Percentiles rank a stretch among this genome's conserved stretches.
Evolutionary conservation across 23 red algal genomes (phyloP).

Genomic region (Gracilaria domingensis): DNA sequence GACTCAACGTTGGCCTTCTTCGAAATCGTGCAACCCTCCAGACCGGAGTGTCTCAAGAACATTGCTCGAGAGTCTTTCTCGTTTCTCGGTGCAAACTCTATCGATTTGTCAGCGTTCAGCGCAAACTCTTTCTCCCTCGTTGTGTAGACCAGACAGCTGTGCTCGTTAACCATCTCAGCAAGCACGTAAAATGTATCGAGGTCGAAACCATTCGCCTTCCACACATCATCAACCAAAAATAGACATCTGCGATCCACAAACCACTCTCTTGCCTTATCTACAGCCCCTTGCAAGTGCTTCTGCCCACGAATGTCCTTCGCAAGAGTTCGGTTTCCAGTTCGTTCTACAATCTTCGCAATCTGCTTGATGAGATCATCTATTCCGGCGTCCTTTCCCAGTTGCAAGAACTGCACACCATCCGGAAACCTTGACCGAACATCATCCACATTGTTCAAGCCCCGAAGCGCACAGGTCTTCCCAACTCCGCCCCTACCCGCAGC

Average conservation of each 20-base stretch:
- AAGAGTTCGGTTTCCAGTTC: not conserved
- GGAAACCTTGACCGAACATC: not conserved
- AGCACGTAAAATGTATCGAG: too few relatives aligned
- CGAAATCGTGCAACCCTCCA: too few relatives aligned
- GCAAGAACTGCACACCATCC: not conserved
- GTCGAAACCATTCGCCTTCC: not conserved
- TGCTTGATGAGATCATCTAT: not conserved
- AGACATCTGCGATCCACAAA: not conserved
- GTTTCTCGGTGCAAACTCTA: not conserved
- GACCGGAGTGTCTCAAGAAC: not conserved
- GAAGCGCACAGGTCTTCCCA: constrained; percentile 13
- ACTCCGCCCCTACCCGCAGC: not conserved
- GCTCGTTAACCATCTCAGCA: too few relatives aligned
- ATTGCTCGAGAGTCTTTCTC: not conserved
- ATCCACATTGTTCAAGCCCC: not conserved
- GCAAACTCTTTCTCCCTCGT: too few relatives aligned
- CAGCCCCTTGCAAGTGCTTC: not conserved
- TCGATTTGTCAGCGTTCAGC: not conserved
- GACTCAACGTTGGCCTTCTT: too few relatives aligned
- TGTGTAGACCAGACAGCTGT: too few relatives aligned
- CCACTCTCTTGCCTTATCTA: too few relatives aligned
- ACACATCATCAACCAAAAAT: constrained; percentile 7
- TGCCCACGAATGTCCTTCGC: not conserved
- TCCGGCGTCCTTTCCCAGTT: not conserved
- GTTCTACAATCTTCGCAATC: not conserved